These are phyloP conservation scores for Metarhizium brunneum DNA, from an alignment of 2,329 filamentous ascomycete genomes.

Conservation along the genomic window DNA sequence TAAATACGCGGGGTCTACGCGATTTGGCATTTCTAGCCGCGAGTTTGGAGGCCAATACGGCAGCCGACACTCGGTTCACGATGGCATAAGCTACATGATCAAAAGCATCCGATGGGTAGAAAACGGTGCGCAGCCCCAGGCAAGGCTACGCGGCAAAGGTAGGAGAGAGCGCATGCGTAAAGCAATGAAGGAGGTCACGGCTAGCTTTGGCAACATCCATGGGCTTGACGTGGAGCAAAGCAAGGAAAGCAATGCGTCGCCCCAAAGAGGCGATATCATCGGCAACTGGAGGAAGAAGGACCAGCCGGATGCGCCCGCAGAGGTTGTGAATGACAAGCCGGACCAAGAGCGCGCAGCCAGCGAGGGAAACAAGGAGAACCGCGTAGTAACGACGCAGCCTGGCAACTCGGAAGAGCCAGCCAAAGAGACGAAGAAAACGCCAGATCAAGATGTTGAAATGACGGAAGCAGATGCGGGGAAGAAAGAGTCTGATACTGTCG, in stretches of 20 bases:
- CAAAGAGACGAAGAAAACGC: conserved; percentile 5
- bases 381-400: conserved; percentile 6
- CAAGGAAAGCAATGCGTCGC: conserved; percentile 13
- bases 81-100: conserved; percentile 85
- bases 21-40: conserved; percentile 74
- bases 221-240: conserved; percentile 16
- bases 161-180: conserved; percentile 47
- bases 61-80: conserved; percentile 47
- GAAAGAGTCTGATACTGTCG: conserved; percentile 4
- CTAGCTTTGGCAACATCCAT: conserved; percentile 21
- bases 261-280: conserved; percentile 20
- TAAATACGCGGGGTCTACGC: conserved; percentile 64
- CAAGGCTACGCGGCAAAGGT: conserved; percentile 45
- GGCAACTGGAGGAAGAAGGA: conserved; percentile 26
- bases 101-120: conserved; percentile 76
- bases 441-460: conserved; percentile 24
- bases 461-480: conserved; percentile 10
- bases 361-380: conserved; percentile 41
- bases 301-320: conserved; percentile 10
- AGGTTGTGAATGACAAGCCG: conserved; percentile 15
- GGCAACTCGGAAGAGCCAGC: conserved; percentile 3
- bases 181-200: conserved; percentile 43
- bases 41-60: conserved; percentile 55
- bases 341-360: conserved; percentile 19
- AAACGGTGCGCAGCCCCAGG: conserved; percentile 55